Evolutionary conservation across 2,329 filamentous ascomycete species (phyloP).

Genomic region (Diaporthe amygdali): DNA sequence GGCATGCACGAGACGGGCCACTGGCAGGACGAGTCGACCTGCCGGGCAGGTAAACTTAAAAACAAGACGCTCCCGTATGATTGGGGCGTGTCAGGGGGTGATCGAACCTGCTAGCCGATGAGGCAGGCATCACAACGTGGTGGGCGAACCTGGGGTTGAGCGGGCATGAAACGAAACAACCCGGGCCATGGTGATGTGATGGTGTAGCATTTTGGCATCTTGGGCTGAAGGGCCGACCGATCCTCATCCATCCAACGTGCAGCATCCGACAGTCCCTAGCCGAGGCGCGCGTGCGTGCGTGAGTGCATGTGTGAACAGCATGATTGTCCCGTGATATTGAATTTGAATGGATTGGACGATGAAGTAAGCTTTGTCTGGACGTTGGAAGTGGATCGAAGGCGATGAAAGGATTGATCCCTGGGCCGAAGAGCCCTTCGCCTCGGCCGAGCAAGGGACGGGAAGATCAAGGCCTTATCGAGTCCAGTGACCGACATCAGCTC

Average conservation of each 20-base stretch:
- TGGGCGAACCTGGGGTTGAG: not conserved
- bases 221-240: not conserved
- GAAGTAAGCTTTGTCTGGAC: not conserved
- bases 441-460: not conserved
- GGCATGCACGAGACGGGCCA: not conserved
- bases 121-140: not conserved
- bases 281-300: not conserved
- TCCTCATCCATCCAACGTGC: not conserved
- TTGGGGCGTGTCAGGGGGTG: not conserved
- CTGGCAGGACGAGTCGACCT: not conserved
- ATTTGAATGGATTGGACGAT: not conserved
- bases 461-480: too few species aligned
- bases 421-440: not conserved
- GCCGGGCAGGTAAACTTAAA: not conserved
- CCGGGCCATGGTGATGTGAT: not conserved
- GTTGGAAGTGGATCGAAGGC: not conserved
- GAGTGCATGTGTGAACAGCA: not conserved
- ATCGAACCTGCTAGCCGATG: not conserved
- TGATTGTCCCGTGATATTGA: not conserved
- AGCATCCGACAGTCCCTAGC: not conserved
- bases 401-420: not conserved
- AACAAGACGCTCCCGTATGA: not conserved
- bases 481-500: not conserved
- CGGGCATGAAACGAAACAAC: slow-evolving; percentile 4
- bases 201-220: not conserved